These are phyloP conservation scores for Lupinus albus DNA, from an alignment of 306 rosid genomes.

Conservation along the genomic window DNA sequence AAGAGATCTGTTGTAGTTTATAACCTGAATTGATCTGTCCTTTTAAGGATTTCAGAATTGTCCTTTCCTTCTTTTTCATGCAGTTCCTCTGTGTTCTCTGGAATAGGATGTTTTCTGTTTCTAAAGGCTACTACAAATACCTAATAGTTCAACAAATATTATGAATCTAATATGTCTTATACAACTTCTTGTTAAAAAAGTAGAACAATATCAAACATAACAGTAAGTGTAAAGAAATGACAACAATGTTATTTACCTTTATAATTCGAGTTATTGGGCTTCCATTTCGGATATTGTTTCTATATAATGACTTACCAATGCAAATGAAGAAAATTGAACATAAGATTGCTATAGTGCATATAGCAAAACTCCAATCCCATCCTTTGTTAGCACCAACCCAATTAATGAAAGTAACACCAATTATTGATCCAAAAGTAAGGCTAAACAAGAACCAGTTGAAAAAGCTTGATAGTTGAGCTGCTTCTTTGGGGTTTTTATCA, in stretches of 20 bases:
- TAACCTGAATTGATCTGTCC: slow-evolving; percentile 79
- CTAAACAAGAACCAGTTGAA: slow-evolving; percentile 86
- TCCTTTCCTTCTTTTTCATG: slow-evolving; percentile 49
- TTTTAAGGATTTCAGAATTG: slow-evolving; percentile 56
- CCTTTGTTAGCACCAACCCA: slow-evolving; percentile 68
- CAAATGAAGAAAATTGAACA: slow-evolving; percentile 41
- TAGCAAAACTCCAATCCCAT: slow-evolving; percentile 69
- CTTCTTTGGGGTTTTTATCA: slow-evolving; percentile 64
- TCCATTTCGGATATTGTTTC: slow-evolving; percentile 62
- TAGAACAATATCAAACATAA: background rate
- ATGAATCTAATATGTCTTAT: background rate
- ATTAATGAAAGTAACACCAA: slow-evolving; percentile 67
- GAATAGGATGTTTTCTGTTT: slow-evolving; percentile 62
- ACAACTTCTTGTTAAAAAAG: background rate
- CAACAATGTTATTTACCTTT: slow-evolving; percentile 44
- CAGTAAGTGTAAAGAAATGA: background rate
- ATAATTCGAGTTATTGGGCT: slow-evolving; percentile 67
- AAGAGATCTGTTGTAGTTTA: background rate
- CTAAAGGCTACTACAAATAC: slow-evolving; percentile 60
- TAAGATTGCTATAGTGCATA: slow-evolving; percentile 50
- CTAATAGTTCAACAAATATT: slow-evolving; percentile 41
- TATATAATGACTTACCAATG: slow-evolving; percentile 65
- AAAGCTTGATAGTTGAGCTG: slow-evolving; percentile 66
- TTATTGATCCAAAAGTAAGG: slow-evolving; percentile 61
- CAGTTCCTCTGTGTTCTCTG: slow-evolving; percentile 53